A percentile compares a stretch with the other conserved stretches of the same genome.
Conservation (phyloP, 768 basidiomycete genomes). For the Boletus fagicola region DNA sequence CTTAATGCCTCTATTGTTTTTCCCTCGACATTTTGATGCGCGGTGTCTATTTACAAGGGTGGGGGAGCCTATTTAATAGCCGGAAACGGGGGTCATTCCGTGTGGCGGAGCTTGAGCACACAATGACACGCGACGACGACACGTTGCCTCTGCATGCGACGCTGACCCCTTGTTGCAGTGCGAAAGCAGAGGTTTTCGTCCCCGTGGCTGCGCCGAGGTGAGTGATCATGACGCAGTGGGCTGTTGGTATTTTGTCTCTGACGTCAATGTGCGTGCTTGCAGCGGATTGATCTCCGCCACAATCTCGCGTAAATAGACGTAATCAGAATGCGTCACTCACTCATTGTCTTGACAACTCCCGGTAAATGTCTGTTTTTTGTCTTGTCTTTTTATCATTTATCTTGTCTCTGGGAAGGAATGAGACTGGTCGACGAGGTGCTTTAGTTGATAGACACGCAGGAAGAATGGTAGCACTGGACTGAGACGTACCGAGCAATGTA, state of each 20-base stretch:
- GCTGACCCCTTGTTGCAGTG: conserved; percentile 41
- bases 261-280: conserved; percentile 29
- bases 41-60: conserved; percentile 2
- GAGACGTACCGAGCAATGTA: not conserved
- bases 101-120: conserved; percentile 12
- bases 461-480: not conserved
- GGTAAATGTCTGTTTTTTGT: conserved; percentile 1
- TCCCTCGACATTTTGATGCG: not conserved
- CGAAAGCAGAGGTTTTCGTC: conserved; percentile 81
- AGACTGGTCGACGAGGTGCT: not conserved
- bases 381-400: not conserved
- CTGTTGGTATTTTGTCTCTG: conserved; percentile 13
- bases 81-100: conserved; percentile 15
- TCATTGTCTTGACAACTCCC: conserved; percentile 35
- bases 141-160: conserved; percentile 10
- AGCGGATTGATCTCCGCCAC: conserved; percentile 65
- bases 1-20: not conserved
- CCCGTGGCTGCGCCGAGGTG: conserved; percentile 86
- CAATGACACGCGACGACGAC: conserved; percentile 10
- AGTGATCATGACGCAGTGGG: conserved; percentile 31
- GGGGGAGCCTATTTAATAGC: conserved; percentile 8
- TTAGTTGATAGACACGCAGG: too few relatives aligned
- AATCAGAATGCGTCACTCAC: conserved; percentile 30
- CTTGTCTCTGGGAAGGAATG: not conserved
- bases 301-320: conserved; percentile 44